These are phyloP conservation scores for Quillaja saponaria DNA, from an alignment of 306 rosid species.

Conservation along the genomic window DNA sequence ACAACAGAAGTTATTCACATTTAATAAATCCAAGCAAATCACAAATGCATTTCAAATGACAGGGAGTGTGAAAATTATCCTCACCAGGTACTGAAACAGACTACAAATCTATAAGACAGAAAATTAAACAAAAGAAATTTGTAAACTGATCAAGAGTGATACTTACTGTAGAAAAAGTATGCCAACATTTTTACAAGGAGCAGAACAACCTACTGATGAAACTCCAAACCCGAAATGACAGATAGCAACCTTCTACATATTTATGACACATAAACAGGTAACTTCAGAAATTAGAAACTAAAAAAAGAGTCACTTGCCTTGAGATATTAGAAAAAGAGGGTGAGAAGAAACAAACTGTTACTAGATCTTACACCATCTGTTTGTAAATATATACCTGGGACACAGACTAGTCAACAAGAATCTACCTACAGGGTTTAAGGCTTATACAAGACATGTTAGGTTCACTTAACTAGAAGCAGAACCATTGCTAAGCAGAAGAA, in stretches of 20 bases:
- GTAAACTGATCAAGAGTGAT: too few species aligned
- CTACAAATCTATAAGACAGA: too few species aligned
- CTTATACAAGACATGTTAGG: slow-evolving; percentile 11
- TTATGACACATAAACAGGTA: slow-evolving; percentile 33
- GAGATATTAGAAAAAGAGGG: slow-evolving; percentile 3
- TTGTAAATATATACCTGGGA: slow-evolving; percentile 42
- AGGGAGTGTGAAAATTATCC: too few species aligned
- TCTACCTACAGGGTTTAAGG: slow-evolving; percentile 40
- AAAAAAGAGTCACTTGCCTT: too few species aligned
- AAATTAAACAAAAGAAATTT: too few species aligned
- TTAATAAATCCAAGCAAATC: too few species aligned
- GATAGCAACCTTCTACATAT: slow-evolving; percentile 30
- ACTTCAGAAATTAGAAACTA: slow-evolving; percentile 29
- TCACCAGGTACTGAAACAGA: too few species aligned
- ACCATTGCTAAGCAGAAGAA: slow-evolving; percentile 35
- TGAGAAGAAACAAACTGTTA: not conserved
- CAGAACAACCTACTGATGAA: slow-evolving; percentile 42
- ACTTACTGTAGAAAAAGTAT: too few species aligned
- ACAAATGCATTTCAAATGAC: too few species aligned
- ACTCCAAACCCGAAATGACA: slow-evolving; percentile 24
- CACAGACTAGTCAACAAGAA: slow-evolving; percentile 42
- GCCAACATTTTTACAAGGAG: slow-evolving; percentile 57
- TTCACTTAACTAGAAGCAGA: slow-evolving; percentile 39
- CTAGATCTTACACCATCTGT: slow-evolving; percentile 40
- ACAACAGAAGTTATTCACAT: too few species aligned